A percentile compares a stretch with the other conserved stretches of the same genome.
phyloP scores from a whole-genome alignment of 75 land plant genomes.

The Cunninghamia lanceolata region DNA sequence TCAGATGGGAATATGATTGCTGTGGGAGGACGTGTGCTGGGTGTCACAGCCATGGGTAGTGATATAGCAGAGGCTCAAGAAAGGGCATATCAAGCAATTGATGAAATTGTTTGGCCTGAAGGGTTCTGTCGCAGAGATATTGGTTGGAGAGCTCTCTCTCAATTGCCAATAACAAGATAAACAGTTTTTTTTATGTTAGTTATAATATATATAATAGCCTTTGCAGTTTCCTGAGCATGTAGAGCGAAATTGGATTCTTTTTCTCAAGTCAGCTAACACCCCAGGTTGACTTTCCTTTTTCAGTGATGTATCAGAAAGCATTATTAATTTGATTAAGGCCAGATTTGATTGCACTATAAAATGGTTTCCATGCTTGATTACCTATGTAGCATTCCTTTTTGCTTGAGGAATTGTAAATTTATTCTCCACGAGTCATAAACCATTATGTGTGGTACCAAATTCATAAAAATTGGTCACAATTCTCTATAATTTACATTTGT shows the following conservation, averaged over 20 bases:
- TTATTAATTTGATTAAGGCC: background rate
- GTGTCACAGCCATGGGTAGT: conserved; percentile 85
- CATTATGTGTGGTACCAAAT: background rate
- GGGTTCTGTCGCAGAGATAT: conserved; percentile 93
- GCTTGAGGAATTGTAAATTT: background rate
- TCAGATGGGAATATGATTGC: conserved; percentile 73
- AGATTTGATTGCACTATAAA: background rate
- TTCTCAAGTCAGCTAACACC: background rate
- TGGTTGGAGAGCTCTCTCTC: conserved; percentile 88
- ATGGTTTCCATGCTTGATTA: background rate
- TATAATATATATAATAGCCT: background rate
- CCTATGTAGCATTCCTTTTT: background rate
- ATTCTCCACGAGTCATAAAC: background rate
- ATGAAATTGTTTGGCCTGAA: conserved; percentile 81
- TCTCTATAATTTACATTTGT: background rate
- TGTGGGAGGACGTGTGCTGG: conserved; percentile 87
- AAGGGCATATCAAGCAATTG: conserved; percentile 76
- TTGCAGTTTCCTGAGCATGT: background rate
- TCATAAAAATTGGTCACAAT: background rate
- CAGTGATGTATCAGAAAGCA: background rate
- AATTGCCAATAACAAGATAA: background rate
- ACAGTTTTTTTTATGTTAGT: background rate
- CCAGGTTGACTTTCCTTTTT: background rate
- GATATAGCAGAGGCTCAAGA: conserved; percentile 78
- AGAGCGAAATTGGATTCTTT: background rate